Evolutionary conservation across 2,329 filamentous ascomycete species (phyloP), one percentile per base, ranked within the genome.

Genomic region (Sporothrix luriei): DNA sequence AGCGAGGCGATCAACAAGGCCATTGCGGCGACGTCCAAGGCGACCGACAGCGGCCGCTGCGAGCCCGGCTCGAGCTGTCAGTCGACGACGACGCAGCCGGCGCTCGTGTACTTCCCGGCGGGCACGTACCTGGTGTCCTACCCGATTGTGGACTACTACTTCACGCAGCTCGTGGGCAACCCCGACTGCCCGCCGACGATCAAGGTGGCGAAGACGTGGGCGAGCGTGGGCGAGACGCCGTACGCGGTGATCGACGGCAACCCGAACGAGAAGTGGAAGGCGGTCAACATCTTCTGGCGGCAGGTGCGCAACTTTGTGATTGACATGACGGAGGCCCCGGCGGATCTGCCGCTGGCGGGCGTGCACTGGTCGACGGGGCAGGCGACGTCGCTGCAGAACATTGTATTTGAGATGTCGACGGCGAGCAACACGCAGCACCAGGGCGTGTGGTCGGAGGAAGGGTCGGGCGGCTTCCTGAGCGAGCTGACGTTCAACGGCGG

Each of bases 401-500:
- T 87, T 29, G 79, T 83, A 1, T 86, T 89, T 76, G 78, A 80
- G 69, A 81, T 87, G 76, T 82, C 82, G 4, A 76, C 73, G 33
- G 76, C 77, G 0, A 48, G 21, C 19, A 82, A 81, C n/a, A 87
- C 82, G 49, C 78, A 81, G 48, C 84, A 87, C 61, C 79, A 82
- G 11, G 87, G 87, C 29, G 77, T 88, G n/a, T 85, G 86, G 74
- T 87, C 88, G 71, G 86, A 88, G 71, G 83, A 86, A 70, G 86
- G 87, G n/a, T 85, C 84, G 4, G 90, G 89, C 68, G 89, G 89
- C 26, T 88, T 90, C 74, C 82, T 92, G 76, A 86, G 85, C 40
- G 90, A 93, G 74, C 80, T 92, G 1, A 84, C 84, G 71, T 91
- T 93, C 80, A 85, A 88, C 67, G 90, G 90, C 33, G 90, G 90